Evolutionary conservation across 2,329 filamentous ascomycete species (phyloP).

Genomic region (Neobulgaria alba): DNA sequence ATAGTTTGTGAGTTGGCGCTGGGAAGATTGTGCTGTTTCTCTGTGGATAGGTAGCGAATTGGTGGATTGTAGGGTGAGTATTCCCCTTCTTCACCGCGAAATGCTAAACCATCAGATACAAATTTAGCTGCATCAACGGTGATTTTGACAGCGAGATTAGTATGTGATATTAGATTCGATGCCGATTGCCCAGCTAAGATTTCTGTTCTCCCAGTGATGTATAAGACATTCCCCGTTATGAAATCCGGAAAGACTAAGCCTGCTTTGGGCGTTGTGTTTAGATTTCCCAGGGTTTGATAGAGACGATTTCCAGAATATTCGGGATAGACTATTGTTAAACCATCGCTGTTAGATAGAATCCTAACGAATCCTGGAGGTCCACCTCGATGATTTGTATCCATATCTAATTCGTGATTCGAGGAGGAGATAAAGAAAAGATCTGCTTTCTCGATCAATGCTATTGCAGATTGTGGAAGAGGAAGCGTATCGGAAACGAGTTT

Average conservation of each 20-base stretch:
- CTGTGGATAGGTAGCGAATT: slow-evolving; percentile 54
- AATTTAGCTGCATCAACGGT: slow-evolving; percentile 51
- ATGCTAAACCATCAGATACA: slow-evolving; percentile 57
- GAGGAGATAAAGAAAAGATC: slow-evolving; percentile 77
- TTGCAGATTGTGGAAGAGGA: slow-evolving; percentile 23
- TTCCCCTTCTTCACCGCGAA: slow-evolving; percentile 51
- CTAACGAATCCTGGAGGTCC: slow-evolving; percentile 67
- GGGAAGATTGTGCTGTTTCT: slow-evolving; percentile 33
- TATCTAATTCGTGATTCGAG: slow-evolving; percentile 49
- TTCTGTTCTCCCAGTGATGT: slow-evolving; percentile 57
- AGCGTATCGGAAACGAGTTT: slow-evolving; percentile 38
- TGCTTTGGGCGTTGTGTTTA: slow-evolving; percentile 55
- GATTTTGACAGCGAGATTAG: slow-evolving; percentile 65
- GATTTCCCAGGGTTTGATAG: slow-evolving; percentile 77
- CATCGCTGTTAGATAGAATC: slow-evolving; percentile 47
- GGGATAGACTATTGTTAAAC: slow-evolving; percentile 55
- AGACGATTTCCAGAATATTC: slow-evolving; percentile 77
- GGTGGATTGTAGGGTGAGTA: slow-evolving; percentile 73
- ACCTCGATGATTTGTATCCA: slow-evolving; percentile 81
- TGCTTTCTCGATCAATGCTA: slow-evolving; percentile 48
- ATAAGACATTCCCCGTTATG: slow-evolving; percentile 62
- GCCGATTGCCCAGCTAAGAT: slow-evolving; percentile 60
- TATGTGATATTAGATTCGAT: slow-evolving; percentile 52
- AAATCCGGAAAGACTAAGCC: slow-evolving; percentile 71
- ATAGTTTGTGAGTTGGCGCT: slow-evolving; percentile 10